Conservation (phyloP, 2,329 filamentous ascomycete species). For the Graphilbum fragrans region DNA sequence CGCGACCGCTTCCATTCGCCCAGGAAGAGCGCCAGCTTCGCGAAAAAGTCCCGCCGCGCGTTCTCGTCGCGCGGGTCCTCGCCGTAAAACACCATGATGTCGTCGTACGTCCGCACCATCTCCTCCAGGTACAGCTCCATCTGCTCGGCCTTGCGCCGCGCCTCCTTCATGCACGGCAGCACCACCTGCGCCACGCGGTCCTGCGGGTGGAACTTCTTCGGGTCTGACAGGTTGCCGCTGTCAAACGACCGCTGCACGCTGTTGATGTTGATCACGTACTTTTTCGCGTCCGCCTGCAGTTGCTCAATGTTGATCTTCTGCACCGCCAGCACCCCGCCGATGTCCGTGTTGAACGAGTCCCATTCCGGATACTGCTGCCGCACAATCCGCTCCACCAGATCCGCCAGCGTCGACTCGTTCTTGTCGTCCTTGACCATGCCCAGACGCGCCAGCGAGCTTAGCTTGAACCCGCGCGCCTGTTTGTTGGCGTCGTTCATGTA, state of each 20-base stretch:
- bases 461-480: conserved; percentile 94
- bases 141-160: conserved; percentile 88
- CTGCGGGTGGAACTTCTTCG: conserved; percentile 95
- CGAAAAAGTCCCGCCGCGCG: conserved; percentile 88
- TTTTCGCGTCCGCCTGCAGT: conserved; percentile 73
- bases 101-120: conserved; percentile 81
- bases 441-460: conserved; percentile 81
- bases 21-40: conserved; percentile 83
- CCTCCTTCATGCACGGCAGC: conserved; percentile 92
- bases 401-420: conserved; percentile 91
- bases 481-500: conserved; percentile 99
- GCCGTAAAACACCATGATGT: conserved; percentile 94
- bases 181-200: conserved; percentile 89
- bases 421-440: conserved; percentile 99
- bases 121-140: conserved; percentile 89
- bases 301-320: conserved; percentile 96
- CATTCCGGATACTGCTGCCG: conserved; percentile 94
- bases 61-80: conserved; percentile 89
- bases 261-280: conserved; percentile 88
- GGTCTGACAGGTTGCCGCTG: conserved; percentile 85
- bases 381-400: conserved; percentile 92
- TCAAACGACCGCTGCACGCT: conserved; percentile 90
- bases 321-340: conserved; percentile 60
- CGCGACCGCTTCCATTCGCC: conserved; percentile 91
- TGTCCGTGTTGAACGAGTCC: conserved; percentile 80